phyloP scores from a whole-genome alignment of 202 grass and related monocot species.

The Panicum hallii region DNA sequence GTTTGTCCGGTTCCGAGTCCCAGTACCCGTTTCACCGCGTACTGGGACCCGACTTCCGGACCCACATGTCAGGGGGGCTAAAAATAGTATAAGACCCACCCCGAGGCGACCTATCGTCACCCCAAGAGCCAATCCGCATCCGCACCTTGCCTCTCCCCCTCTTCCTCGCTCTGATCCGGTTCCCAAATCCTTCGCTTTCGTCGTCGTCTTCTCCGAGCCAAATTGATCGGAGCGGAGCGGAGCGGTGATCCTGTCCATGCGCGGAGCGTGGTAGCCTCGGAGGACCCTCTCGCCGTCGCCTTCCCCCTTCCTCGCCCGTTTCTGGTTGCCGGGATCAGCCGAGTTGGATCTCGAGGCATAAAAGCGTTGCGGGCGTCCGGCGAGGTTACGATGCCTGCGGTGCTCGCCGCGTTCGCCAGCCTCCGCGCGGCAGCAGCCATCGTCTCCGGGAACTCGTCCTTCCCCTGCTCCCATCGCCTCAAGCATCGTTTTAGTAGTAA shows the following conservation, averaged over 20 bases:
- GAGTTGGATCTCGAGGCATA: slow-evolving; percentile 52
- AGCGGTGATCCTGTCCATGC: slow-evolving; percentile 17
- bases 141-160: not conserved
- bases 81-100: not conserved
- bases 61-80: slow-evolving; percentile 10
- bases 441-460: slow-evolving; percentile 43
- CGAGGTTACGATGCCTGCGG: slow-evolving; percentile 83
- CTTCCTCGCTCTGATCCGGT: slow-evolving; percentile 25
- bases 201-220: not conserved
- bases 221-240: not conserved
- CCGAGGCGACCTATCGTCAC: not conserved
- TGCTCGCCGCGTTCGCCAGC: slow-evolving; percentile 59
- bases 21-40: slow-evolving; percentile 1
- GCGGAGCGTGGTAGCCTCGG: slow-evolving; percentile 16
- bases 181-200: slow-evolving; percentile 10
- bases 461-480: slow-evolving; percentile 58
- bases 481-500: slow-evolving; percentile 63
- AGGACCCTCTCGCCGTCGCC: not conserved
- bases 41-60: not conserved
- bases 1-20: not conserved
- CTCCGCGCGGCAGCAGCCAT: slow-evolving; percentile 53
- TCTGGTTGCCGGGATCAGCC: slow-evolving; percentile 44
- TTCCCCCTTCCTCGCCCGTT: not conserved
- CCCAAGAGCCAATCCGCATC: slow-evolving; percentile 31
- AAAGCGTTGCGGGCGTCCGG: slow-evolving; percentile 51